Conservation (phyloP, 2,329 filamentous ascomycete species). For the Penicillium sp. region DNA sequence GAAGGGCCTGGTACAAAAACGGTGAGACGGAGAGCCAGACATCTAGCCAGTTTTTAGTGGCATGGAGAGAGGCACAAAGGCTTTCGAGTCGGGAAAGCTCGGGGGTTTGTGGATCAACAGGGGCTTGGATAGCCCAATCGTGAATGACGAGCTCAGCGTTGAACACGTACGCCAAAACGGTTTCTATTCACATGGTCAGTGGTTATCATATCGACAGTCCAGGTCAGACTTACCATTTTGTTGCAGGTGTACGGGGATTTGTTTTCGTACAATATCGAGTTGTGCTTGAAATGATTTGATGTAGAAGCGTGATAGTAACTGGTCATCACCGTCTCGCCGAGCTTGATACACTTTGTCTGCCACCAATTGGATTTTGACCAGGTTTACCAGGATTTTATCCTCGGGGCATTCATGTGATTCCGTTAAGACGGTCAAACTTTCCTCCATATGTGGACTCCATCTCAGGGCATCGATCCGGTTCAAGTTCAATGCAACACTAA, state of each 20-base stretch:
- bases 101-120: slow-evolving; percentile 17
- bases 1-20: slow-evolving; percentile 13
- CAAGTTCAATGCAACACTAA: slow-evolving; percentile 36
- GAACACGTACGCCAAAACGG: slow-evolving; percentile 11
- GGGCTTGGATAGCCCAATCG: slow-evolving; percentile 17
- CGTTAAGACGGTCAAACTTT: slow-evolving; percentile 52
- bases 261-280: slow-evolving; percentile 18
- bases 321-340: slow-evolving; percentile 16
- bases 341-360: slow-evolving; percentile 20
- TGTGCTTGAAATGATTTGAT: slow-evolving; percentile 20
- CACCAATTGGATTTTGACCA: slow-evolving; percentile 27
- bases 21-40: slow-evolving; percentile 14
- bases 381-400: slow-evolving; percentile 50
- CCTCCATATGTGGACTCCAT: slow-evolving; percentile 62
- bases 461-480: slow-evolving; percentile 47
- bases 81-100: slow-evolving; percentile 24
- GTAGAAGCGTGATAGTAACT: slow-evolving; percentile 15
- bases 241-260: slow-evolving; percentile 19
- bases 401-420: slow-evolving; percentile 48
- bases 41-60: slow-evolving; percentile 24
- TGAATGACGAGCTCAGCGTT: slow-evolving; percentile 25
- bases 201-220: background rate
- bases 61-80: slow-evolving; percentile 21
- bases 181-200: slow-evolving; percentile 11
- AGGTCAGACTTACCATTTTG: slow-evolving; percentile 19